Conservation (phyloP, 257 asterid genomes). For the Forsythia suspensa region DNA sequence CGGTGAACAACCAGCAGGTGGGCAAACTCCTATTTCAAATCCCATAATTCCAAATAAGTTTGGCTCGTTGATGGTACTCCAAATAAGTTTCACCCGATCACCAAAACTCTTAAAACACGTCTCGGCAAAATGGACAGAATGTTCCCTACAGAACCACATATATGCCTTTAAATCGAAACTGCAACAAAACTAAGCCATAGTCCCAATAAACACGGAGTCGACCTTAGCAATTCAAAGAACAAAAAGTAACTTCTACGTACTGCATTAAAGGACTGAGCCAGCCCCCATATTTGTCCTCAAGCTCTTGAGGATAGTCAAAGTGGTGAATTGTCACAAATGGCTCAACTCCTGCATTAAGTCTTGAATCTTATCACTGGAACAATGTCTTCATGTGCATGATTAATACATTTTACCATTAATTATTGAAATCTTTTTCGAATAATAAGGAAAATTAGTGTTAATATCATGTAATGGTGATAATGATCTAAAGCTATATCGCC, state of each 20-base stretch:
- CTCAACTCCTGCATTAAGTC: neutral
- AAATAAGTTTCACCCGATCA: slow-evolving; percentile 56
- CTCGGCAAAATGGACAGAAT: slow-evolving; percentile 52
- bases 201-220: neutral
- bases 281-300: slow-evolving; percentile 56
- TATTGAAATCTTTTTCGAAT: too few relatives aligned
- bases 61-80: slow-evolving; percentile 69
- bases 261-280: slow-evolving; percentile 82
- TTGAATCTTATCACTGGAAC: too few relatives aligned
- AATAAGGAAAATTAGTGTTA: too few relatives aligned
- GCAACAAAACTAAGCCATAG: neutral
- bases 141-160: slow-evolving; percentile 45
- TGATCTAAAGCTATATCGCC: too few relatives aligned
- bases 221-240: neutral
- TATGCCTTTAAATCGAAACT: neutral
- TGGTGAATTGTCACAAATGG: slow-evolving; percentile 80
- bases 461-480: too few relatives aligned
- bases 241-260: slow-evolving; percentile 31
- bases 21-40: slow-evolving; percentile 40
- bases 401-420: too few relatives aligned
- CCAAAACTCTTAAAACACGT: slow-evolving; percentile 39
- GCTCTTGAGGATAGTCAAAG: slow-evolving; percentile 66
- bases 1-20: slow-evolving; percentile 68
- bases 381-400: too few relatives aligned
- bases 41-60: slow-evolving; percentile 42